These are phyloP conservation scores for Candida sp. DNA, from an alignment of 1,139 yeast genomes.

Conservation along the genomic window DNA sequence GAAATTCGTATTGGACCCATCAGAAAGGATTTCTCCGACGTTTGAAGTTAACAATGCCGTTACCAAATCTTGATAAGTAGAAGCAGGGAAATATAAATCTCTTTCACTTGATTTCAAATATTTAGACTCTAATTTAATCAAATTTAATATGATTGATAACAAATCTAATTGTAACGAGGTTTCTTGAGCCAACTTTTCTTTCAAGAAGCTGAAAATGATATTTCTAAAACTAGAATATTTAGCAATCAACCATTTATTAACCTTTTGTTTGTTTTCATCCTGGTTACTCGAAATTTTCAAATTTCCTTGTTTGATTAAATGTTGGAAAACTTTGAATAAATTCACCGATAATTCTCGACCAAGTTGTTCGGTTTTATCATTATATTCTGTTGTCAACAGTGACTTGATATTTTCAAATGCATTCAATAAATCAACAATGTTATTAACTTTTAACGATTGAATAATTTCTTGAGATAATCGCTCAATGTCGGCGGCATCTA, in stretches of 20 bases:
- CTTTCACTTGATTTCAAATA: conserved; percentile 47
- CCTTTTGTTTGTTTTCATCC: conserved; percentile 46
- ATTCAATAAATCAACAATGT: conserved; percentile 42
- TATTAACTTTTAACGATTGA: conserved; percentile 42
- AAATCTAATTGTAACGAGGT: conserved; percentile 57
- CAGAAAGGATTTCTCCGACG: conserved; percentile 32
- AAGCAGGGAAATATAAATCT: conserved; percentile 60
- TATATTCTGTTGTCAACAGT: conserved; percentile 14
- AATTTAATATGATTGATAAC: conserved; percentile 59
- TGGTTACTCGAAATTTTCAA: conserved; percentile 43
- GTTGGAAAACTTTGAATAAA: conserved; percentile 55
- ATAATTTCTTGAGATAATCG: conserved; percentile 19
- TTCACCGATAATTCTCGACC: conserved; percentile 53
- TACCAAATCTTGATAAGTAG: conserved; percentile 49
- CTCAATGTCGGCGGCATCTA: neutral
- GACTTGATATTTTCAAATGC: conserved; percentile 28
- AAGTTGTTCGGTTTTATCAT: conserved; percentile 23
- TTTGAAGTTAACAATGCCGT: conserved; percentile 39
- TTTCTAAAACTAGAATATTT: conserved; percentile 57
- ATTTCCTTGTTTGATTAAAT: conserved; percentile 47
- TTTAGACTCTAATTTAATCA: conserved; percentile 58
- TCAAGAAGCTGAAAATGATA: conserved; percentile 38
- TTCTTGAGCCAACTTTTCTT: conserved; percentile 22
- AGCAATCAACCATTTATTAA: conserved; percentile 61
- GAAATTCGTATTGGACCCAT: conserved; percentile 51